Percentiles rank a stretch among this genome's conserved stretches.
Conservation (phyloP, 108 stramenopile genomes). For the Aurantiochytrium sp. region DNA sequence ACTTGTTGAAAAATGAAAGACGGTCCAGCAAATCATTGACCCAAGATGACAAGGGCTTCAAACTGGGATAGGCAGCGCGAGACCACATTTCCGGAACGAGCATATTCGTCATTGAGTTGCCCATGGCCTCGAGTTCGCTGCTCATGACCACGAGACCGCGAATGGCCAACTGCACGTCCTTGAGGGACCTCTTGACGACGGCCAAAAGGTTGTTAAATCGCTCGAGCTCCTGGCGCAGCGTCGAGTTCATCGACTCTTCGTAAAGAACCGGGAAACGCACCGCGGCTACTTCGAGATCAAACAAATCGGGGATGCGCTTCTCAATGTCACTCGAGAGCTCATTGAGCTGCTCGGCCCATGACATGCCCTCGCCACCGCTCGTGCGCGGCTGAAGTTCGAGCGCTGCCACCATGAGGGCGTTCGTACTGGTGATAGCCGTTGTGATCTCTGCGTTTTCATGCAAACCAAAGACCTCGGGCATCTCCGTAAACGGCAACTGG, state of each 20-base stretch:
- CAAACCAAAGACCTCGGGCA: conserved; percentile 64
- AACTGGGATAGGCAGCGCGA: conserved; percentile 45
- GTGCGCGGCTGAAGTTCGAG: conserved; percentile 50
- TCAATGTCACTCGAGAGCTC: conserved; percentile 49
- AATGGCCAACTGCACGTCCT: conserved; percentile 51
- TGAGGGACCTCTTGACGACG: conserved; percentile 29
- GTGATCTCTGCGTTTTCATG: conserved; percentile 64
- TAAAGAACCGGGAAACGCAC: conserved; percentile 55
- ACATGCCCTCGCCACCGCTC: conserved; percentile 43
- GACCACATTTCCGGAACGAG: conserved; percentile 47
- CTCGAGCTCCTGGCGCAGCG: conserved; percentile 55
- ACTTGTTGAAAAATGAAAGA: conserved; percentile 38
- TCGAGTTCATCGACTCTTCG: conserved; percentile 63
- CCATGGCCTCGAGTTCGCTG: conserved; percentile 55
- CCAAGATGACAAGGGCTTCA: conserved; percentile 60
- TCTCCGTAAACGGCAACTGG: conserved; percentile 49
- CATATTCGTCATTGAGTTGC: conserved; percentile 52
- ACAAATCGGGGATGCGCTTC: conserved; percentile 33
- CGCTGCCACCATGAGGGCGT: conserved; percentile 44
- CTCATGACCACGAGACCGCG: conserved; percentile 58
- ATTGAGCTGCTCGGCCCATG: conserved; percentile 41
- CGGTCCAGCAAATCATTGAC: conserved; percentile 48
- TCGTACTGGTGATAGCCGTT: conserved; percentile 53
- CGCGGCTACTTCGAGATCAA: conserved; percentile 52
- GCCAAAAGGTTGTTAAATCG: conserved; percentile 50